Base-by-base conservation (phyloP, 208 protist genomes). In the Trypanosoma mega region DNA sequence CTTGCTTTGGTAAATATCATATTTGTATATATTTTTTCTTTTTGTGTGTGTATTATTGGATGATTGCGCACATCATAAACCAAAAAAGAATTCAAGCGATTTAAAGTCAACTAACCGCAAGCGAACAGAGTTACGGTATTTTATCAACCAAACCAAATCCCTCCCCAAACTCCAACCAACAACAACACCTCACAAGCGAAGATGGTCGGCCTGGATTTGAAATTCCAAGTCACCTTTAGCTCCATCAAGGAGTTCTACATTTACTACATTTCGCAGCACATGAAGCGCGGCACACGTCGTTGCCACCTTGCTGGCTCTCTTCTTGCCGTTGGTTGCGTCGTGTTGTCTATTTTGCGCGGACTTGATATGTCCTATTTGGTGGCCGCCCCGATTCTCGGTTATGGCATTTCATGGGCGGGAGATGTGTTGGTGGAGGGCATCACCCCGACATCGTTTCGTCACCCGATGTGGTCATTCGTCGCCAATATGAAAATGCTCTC, bases 211-310 rank as follows among this genome's bases (percentile, higher is more conserved):
- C 76, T 89, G 39, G 59, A 45, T 65, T 49, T 68, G 18, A 82
- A 74, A 52, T 30, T 85, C 14, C 50, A 85, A 26, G 51, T 89
- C 2, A 66, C 50, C 14, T 57, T 74, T 16, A 69, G 52, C 45
- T 83, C 72, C 72, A 71, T 68, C 63, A 72, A 65, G 46, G 82
- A 89, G 73, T 89, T 74, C 41, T 73, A 85, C 73, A 51, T 81
- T 27, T 80, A 72, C 62, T 89, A 85, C 66, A 20, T 82, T 30
- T 58, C 76, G 0, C 76, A 83, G 61, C 78, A 89, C 78, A 74
- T 72, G 18, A 73, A 82, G 49, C 43, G 62, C 30, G 72, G 63
- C 58, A 76, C 65, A 44, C 75, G 73, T 18, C 82, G 82, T 39
- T 36, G 55, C 50, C 82, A 85, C 51, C 29, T 89, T 1, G 54